These are phyloP conservation scores for Chaetomium cochliodes DNA, from an alignment of 495 filamentous ascomycete genomes.

Conservation along the genomic window DNA sequence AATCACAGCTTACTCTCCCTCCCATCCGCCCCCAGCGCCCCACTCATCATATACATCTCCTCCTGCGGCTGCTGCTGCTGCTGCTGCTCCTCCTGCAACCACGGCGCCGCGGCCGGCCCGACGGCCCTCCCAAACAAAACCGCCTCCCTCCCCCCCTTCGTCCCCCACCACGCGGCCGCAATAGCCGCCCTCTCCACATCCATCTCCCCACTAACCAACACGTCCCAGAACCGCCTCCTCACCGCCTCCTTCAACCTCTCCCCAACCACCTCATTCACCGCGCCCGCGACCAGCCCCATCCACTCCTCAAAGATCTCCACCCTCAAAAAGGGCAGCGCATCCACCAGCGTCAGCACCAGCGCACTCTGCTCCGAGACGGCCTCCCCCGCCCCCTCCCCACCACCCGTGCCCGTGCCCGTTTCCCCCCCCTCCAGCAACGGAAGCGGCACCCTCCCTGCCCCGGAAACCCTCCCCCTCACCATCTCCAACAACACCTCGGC, in stretches of 20 bases:
- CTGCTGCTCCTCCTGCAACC: slow-evolving; percentile 11
- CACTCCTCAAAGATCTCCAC: slow-evolving; percentile 64
- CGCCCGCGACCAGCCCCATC: slow-evolving; percentile 63
- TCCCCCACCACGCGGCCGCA: slow-evolving; percentile 84
- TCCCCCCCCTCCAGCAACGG: slow-evolving; percentile 20
- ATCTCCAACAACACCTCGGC: slow-evolving; percentile 80
- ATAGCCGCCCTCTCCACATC: slow-evolving; percentile 80
- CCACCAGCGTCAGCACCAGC: slow-evolving; percentile 74
- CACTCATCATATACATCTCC: slow-evolving; percentile 46
- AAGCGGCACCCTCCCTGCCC: slow-evolving; percentile 50
- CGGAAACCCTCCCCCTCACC: slow-evolving; percentile 64
- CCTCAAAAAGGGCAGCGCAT: slow-evolving; percentile 73
- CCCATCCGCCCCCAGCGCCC: slow-evolving; percentile 35
- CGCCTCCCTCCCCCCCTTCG: slow-evolving; percentile 43
- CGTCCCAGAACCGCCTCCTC: slow-evolving; percentile 79
- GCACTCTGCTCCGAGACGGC: slow-evolving; percentile 84
- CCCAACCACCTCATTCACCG: slow-evolving; percentile 64
- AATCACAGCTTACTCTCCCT: slow-evolving; percentile 21
- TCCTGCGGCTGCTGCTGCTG: slow-evolving; percentile 18
- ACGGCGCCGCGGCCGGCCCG: too few species aligned
- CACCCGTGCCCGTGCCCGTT: too few species aligned
- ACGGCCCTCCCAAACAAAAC: slow-evolving; percentile 31
- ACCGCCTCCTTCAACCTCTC: slow-evolving; percentile 61
- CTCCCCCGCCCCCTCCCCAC: slow-evolving; percentile 8
- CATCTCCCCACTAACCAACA: slow-evolving; percentile 82